Conservation (phyloP, 179 eudicot species). For the Drosera spatulata region DNA sequence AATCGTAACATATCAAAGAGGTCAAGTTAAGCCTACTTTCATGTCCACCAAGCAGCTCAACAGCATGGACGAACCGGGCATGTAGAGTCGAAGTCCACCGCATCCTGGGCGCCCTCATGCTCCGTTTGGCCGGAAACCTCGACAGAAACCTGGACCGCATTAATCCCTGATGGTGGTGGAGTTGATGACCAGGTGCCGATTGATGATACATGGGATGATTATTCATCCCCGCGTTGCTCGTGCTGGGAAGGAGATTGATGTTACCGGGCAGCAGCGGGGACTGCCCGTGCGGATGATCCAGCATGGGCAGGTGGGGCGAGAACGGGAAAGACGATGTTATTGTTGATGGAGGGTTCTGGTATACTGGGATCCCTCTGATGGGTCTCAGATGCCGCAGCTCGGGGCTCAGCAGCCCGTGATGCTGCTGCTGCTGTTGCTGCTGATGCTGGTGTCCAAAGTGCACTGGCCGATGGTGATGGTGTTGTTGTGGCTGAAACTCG, state of each 20-base stretch:
- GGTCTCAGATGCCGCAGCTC: constrained; percentile 49
- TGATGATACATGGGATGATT: no score
- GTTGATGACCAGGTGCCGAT: background rate
- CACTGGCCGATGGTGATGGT: constrained; percentile 1
- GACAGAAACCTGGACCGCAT: constrained; percentile 59
- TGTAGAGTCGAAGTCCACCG: constrained; percentile 90
- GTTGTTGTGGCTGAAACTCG: background rate
- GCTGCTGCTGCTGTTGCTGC: constrained; percentile 9
- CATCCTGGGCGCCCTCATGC: constrained; percentile 94
- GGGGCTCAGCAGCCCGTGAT: constrained; percentile 11
- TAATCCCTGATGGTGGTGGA: constrained; percentile 23
- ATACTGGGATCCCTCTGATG: constrained; percentile 81
- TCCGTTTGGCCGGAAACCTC: constrained; percentile 64
- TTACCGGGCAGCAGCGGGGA: background rate
- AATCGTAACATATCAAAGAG: background rate
- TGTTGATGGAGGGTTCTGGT: constrained; percentile 42
- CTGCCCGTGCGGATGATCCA: constrained; percentile 4
- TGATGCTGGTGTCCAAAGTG: constrained; percentile 16
- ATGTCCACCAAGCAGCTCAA: constrained; percentile 93
- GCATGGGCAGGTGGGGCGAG: constrained; percentile 2
- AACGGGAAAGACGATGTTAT: constrained; percentile 12
- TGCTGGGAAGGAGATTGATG: background rate
- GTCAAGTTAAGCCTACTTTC: constrained; percentile 44
- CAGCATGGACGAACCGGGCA: constrained; percentile 87
- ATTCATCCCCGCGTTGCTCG: background rate